Base-by-base conservation (phyloP, 2,329 filamentous ascomycete genomes). In the Venturia effusa region DNA sequence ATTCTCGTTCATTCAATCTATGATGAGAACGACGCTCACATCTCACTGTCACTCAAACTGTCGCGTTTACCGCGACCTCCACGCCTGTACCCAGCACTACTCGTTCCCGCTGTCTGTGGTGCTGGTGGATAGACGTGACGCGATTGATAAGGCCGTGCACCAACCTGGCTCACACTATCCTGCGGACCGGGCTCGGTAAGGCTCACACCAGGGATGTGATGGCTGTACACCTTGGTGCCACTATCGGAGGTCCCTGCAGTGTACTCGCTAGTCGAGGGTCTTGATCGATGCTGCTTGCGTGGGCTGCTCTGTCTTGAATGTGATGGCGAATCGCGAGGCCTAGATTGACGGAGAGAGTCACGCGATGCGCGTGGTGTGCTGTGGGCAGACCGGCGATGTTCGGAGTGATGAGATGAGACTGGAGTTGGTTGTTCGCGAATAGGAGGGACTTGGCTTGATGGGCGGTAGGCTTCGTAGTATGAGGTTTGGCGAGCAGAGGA, bases 161-260 rank as follows among this genome's bases (percentile, higher is more conserved):
- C 75, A 32, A 74, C 73, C 64, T 77, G 74, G 67, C 74, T 76
- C 4, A 76, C 71, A 61, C 74, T 76, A 66, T 76, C 74, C 54
- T 70, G 70, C 1, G 71, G 69, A 24, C 69, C 70, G 6, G 74
- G 72, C 73, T 75, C 37, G 69, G 71, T 72, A 41, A 67, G 65
- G 65, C 76, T 81, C 68, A 84, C 67, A 0, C 80, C 81, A 0
- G 83, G 82, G 60, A 85, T 81, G 10, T 82, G 78, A 72, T 83
- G 82, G 32, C 80, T 79, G 68, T 85, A 85, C 59, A 76, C 77
- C 71, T 81, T 83, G 15, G 80, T 83, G 11, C 81, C 80, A 0
- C 75, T 75, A 5, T 75, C 75, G 24, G 73, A 72, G 22, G 55
- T 39, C 30, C 34, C 30, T 24, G 22, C 51, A 19, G 37, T 74